Evolutionary conservation across 2,329 filamentous ascomycete species (phyloP), one percentile per base, ranked within the genome.

Genomic region (Aspergillus sp.): DNA sequence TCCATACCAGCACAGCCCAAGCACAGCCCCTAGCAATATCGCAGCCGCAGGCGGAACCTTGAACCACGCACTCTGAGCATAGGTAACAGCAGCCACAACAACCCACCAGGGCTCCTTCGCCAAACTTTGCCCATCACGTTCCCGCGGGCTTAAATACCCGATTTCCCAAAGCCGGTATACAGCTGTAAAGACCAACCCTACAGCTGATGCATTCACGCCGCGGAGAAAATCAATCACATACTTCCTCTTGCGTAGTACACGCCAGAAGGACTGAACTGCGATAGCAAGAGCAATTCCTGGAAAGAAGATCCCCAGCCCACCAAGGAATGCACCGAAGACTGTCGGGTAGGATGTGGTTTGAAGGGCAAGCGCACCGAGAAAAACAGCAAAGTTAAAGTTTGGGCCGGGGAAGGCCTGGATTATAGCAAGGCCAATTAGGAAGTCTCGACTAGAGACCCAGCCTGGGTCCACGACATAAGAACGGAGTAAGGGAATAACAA

Each of bases 391-490:
- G 60, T 75, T 74, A 64, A 74, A 73, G 55, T 76, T 75, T 0
- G 85, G 85, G 0, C 85, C 85, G 0, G 89, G 88, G 57, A 91
- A 88, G 0, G 86, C 82, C 70, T 91, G 88, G 17, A 86, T 87
- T 53, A 91, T 80, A 7, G 88, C 89, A 0, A 91, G 82, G 0
- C 88, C 89, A 49, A 91, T 84, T 0, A 91, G 77, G 68, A 91
- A 91, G 68, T 91, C 86, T 4, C 89, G 82, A 0, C 86, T 79
- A 0, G 81, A 84, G 0, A 91, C 88, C 88, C 88, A 91, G 6
- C 86, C 85, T 24, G 87, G 85, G 0, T 81, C 79, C 0, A 91
- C 89, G 39, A 90, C 77, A 63, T 78, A 78, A 35, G 85, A 81
- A n/a, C 84, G 78, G 1, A 88, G 75, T 0, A 89, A 77, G 0